Conservation (phyloP, 441 rosid genomes). For the Pelargonium myrrhifolium region DNA sequence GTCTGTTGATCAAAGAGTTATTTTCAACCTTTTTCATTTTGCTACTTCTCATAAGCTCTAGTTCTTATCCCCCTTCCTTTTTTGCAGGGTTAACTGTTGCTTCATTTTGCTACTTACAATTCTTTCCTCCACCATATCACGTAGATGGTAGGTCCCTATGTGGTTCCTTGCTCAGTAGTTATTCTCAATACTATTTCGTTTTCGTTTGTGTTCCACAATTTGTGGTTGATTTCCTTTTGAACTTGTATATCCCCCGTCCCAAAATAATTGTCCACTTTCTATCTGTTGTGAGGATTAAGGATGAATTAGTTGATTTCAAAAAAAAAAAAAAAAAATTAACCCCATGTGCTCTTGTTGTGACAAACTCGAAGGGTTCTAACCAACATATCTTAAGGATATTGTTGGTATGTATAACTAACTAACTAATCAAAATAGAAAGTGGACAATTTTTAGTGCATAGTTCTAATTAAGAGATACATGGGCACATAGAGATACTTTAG, state of each 20-base stretch:
- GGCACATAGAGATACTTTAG: not conserved
- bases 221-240: not conserved
- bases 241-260: too few species aligned
- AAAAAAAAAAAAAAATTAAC: too few species aligned
- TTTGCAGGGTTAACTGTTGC: constrained; percentile 55
- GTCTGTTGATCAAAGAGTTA: constrained; percentile 19
- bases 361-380: too few species aligned
- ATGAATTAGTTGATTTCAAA: too few species aligned
- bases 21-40: not conserved
- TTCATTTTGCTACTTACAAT: constrained; percentile 63
- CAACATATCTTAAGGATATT: too few species aligned
- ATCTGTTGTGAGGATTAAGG: too few species aligned
- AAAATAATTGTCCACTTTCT: too few species aligned
- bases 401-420: too few species aligned
- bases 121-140: constrained; percentile 61
- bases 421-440: too few species aligned
- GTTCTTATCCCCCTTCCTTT: not conserved
- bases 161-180: not conserved
- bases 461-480: not conserved
- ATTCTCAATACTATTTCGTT: not conserved
- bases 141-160: constrained; percentile 40
- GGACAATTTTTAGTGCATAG: not conserved
- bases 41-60: not conserved
- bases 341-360: too few species aligned
- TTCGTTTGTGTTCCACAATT: not conserved